These are phyloP conservation scores for Phytopythium kandeliae DNA, from an alignment of 352 stramenopile genomes.

Conservation along the genomic window DNA sequence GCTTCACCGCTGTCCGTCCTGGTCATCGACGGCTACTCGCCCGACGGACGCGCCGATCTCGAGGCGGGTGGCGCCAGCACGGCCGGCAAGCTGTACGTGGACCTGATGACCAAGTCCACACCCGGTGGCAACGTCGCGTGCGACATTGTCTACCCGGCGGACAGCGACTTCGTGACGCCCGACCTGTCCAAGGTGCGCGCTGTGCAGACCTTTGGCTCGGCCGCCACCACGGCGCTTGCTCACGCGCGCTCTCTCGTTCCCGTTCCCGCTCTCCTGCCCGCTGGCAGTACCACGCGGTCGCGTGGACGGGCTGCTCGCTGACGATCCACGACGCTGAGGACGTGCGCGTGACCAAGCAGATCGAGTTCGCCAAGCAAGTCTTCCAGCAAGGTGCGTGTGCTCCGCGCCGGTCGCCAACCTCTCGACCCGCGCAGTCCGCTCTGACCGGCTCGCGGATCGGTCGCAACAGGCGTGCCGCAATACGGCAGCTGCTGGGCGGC, in stretches of 20 bases:
- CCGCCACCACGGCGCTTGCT: too few relatives aligned
- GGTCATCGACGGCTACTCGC: constrained; percentile 78
- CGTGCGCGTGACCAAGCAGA: constrained; percentile 61
- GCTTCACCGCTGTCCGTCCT: constrained; percentile 39
- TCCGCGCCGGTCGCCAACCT: too few relatives aligned
- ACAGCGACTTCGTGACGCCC: constrained; percentile 55
- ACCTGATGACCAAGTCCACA: constrained; percentile 56
- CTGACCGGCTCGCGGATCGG: neutral
- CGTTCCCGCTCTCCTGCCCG: too few relatives aligned
- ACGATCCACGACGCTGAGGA: constrained; percentile 63
- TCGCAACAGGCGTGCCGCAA: constrained; percentile 45
- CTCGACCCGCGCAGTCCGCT: too few relatives aligned
- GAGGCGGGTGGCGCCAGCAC: constrained; percentile 58
- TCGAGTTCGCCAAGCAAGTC: constrained; percentile 59
- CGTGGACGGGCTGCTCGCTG: constrained; percentile 71
- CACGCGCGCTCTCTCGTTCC: too few relatives aligned
- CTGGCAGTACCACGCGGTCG: constrained; percentile 62
- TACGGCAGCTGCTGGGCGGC: constrained; percentile 80
- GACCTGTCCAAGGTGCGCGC: constrained; percentile 43
- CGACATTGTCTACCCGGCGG: constrained; percentile 66
- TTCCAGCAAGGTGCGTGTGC: constrained; percentile 45
- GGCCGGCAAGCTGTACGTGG: constrained; percentile 62
- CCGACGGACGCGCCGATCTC: constrained; percentile 58
- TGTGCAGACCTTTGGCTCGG: too few relatives aligned
- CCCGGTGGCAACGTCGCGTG: constrained; percentile 34